phyloP scores from a whole-genome alignment of 352 stramenopile genomes.

The Phytopythium ostracodes region DNA sequence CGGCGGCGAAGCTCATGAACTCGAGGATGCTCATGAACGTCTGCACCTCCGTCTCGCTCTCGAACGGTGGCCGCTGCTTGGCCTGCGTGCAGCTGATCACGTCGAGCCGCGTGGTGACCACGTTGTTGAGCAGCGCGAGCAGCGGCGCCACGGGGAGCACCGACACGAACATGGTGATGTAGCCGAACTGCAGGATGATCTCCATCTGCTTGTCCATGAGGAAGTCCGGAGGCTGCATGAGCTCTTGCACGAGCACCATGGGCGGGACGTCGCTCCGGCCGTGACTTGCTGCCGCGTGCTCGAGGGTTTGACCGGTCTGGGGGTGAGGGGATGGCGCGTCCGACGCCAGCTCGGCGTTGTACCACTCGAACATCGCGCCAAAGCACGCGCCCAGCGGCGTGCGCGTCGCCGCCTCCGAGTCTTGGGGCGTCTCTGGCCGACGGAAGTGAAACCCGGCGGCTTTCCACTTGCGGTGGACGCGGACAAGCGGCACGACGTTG shows the following conservation, averaged over 20 bases:
- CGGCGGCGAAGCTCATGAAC: constrained; percentile 88
- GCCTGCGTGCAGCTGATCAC: constrained; percentile 75
- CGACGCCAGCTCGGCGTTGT: constrained; percentile 31
- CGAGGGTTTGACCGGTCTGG: constrained; percentile 1
- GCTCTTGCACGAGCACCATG: constrained; percentile 56
- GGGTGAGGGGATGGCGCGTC: neutral
- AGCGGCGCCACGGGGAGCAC: constrained; percentile 88
- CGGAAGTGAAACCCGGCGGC: constrained; percentile 33
- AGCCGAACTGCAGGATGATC: constrained; percentile 88
- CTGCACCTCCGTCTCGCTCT: constrained; percentile 82
- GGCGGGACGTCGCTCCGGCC: constrained; percentile 20
- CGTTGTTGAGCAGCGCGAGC: constrained; percentile 84
- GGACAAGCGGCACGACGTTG: constrained; percentile 46
- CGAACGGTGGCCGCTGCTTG: constrained; percentile 66
- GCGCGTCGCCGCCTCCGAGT: neutral
- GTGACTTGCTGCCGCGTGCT: neutral
- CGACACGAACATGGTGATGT: constrained; percentile 93
- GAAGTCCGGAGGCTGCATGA: constrained; percentile 68
- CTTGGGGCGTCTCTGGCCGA: neutral
- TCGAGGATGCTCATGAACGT: constrained; percentile 91
- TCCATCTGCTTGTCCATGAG: constrained; percentile 81
- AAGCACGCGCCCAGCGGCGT: constrained; percentile 2
- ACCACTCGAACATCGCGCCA: constrained; percentile 45
- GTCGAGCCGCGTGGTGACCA: constrained; percentile 85
- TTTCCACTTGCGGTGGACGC: constrained; percentile 42